phyloP scores from a whole-genome alignment of 257 asterid genomes.

The Solanum dulcamara region DNA sequence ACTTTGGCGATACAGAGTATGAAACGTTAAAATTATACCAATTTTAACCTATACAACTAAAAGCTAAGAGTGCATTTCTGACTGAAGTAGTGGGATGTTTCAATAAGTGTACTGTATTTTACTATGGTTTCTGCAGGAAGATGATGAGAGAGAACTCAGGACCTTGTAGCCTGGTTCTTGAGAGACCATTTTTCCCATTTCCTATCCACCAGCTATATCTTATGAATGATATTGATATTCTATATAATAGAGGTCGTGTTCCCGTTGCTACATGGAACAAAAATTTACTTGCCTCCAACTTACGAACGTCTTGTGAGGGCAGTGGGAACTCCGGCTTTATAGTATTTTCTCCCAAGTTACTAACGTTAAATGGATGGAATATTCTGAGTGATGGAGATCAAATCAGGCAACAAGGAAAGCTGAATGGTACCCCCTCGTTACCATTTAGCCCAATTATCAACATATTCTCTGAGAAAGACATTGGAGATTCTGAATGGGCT shows the following conservation, averaged over 20 bases:
- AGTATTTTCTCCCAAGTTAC: slow-evolving; percentile 59
- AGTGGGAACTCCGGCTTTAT: slow-evolving; percentile 72
- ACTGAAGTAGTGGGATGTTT: not conserved
- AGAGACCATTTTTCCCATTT: slow-evolving; percentile 82
- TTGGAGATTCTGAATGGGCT: slow-evolving; percentile 67
- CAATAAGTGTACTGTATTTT: not conserved
- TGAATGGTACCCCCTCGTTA: slow-evolving; percentile 24
- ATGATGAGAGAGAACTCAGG: slow-evolving; percentile 53
- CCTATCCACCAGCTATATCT: slow-evolving; percentile 65
- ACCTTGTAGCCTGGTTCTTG: slow-evolving; percentile 74
- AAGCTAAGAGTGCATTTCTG: not conserved
- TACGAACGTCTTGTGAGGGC: slow-evolving; percentile 30
- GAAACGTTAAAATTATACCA: slow-evolving; percentile 3
- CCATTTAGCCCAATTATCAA: slow-evolving; percentile 67
- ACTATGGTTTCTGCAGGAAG: slow-evolving; percentile 42
- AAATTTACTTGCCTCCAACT: slow-evolving; percentile 31
- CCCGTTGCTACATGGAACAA: slow-evolving; percentile 76
- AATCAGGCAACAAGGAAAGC: slow-evolving; percentile 18
- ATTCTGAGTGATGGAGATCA: slow-evolving; percentile 31
- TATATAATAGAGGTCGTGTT: slow-evolving; percentile 73
- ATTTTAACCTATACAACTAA: not conserved
- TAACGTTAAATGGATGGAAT: slow-evolving; percentile 64
- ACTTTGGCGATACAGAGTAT: slow-evolving; percentile 72
- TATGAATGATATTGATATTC: slow-evolving; percentile 47
- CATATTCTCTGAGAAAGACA: slow-evolving; percentile 43